These are phyloP conservation scores for Rehmannia glutinosa DNA, from an alignment of 257 asterid species.

Conservation along the genomic window DNA sequence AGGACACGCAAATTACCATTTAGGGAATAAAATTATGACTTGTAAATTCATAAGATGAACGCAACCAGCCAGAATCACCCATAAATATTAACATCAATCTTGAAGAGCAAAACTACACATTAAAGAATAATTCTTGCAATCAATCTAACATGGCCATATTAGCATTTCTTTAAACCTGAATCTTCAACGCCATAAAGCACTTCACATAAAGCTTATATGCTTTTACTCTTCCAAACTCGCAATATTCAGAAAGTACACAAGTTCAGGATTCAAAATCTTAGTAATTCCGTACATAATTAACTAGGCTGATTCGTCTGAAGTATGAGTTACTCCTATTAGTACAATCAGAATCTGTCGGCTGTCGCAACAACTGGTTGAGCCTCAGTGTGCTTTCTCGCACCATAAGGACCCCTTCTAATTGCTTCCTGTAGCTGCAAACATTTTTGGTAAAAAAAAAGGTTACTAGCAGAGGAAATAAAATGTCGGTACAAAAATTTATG, in stretches of 20 bases:
- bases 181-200: neutral
- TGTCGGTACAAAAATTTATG: neutral
- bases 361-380: constrained; percentile 81
- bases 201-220: neutral
- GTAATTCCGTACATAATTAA: neutral
- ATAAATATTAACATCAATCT: no score
- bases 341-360: constrained; percentile 70
- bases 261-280: neutral
- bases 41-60: no score
- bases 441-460: neutral
- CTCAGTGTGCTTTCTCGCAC: constrained; percentile 54
- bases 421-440: constrained; percentile 77
- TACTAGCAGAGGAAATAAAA: neutral
- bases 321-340: neutral
- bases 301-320: neutral
- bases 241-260: neutral
- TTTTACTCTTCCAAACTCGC: neutral
- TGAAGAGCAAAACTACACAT: no score
- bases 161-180: no score
- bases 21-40: no score
- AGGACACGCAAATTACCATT: no score
- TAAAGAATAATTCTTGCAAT: no score
- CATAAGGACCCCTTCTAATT: constrained; percentile 78
- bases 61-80: no score
- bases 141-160: no score